These are phyloP conservation scores for Phytophthora capsici DNA, from an alignment of 352 stramenopile species.

Conservation along the genomic window DNA sequence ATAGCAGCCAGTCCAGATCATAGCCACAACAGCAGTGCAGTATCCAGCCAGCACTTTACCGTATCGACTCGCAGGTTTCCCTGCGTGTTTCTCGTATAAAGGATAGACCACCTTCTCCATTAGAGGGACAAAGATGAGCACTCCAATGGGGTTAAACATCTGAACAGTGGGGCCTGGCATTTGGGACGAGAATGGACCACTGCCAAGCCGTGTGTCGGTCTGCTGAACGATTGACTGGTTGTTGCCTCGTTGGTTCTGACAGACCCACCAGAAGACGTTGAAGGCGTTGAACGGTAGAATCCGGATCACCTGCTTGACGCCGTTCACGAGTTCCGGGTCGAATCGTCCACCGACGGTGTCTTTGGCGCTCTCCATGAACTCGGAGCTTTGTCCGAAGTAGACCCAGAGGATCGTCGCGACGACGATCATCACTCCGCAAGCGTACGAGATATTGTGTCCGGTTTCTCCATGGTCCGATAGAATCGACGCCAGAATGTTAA, in stretches of 20 bases:
- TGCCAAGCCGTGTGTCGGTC: slow-evolving; percentile 55
- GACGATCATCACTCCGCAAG: slow-evolving; percentile 31
- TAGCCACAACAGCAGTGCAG: slow-evolving; percentile 40
- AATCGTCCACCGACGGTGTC: slow-evolving; percentile 43
- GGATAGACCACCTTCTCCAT: slow-evolving; percentile 49
- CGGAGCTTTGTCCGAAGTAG: slow-evolving; percentile 45
- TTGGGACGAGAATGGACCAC: slow-evolving; percentile 39
- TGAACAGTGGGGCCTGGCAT: slow-evolving; percentile 56
- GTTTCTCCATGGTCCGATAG: slow-evolving; percentile 40
- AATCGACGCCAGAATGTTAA: slow-evolving; percentile 63
- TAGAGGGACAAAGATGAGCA: slow-evolving; percentile 49
- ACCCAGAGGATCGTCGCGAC: slow-evolving; percentile 54
- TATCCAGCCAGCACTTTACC: slow-evolving; percentile 46
- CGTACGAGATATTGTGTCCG: slow-evolving; percentile 58
- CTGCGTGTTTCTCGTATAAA: slow-evolving; percentile 44
- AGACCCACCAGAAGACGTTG: slow-evolving; percentile 64
- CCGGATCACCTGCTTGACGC: slow-evolving; percentile 56
- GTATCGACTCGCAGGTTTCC: slow-evolving; percentile 47
- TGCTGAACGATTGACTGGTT: slow-evolving; percentile 75
- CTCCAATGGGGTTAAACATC: slow-evolving; percentile 52
- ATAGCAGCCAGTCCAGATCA: slow-evolving; percentile 51
- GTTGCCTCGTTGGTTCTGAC: slow-evolving; percentile 69
- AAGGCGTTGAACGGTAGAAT: slow-evolving; percentile 45
- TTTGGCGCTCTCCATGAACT: slow-evolving; percentile 54
- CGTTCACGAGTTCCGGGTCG: slow-evolving; percentile 52